Evolutionary conservation across 192 early-diverging fungal genomes (phyloP).

Genomic region (Gamsiella multidivaricata): DNA sequence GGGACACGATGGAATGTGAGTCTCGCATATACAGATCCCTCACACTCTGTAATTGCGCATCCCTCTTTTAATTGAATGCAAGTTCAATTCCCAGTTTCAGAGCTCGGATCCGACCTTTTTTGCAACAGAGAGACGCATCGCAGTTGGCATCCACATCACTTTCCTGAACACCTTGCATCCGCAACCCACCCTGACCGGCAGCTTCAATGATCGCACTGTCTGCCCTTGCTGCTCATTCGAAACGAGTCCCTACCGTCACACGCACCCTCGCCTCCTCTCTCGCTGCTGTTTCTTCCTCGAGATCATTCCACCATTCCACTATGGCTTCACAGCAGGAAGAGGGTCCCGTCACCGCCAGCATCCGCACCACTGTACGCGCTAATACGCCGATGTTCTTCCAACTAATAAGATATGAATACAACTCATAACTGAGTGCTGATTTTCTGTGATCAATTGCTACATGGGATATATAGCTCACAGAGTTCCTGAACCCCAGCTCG

Average conservation of each 20-base stretch:
- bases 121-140: no score
- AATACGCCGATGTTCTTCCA: neutral
- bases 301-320: conserved; percentile 20
- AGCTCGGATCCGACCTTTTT: no score
- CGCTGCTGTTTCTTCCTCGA: neutral
- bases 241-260: conserved; percentile 12
- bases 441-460: neutral
- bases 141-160: no score
- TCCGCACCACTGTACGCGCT: conserved; percentile 35
- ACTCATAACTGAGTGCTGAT: no score
- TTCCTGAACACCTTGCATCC: no score
- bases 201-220: conserved; percentile 25
- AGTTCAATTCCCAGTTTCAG: no score
- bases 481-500: conserved; percentile 63
- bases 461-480: conserved; percentile 31
- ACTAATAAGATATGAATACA: no score
- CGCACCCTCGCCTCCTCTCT: conserved; percentile 10
- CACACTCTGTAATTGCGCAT: no score
- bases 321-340: conserved; percentile 49
- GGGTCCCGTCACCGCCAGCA: conserved; percentile 44
- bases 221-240: conserved; percentile 14
- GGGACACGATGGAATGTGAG: no score
- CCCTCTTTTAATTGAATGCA: no score
- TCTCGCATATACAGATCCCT: no score
- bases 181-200: no score